A percentile compares a stretch with the other conserved stretches of the same genome.
Evolutionary conservation across 2,329 filamentous ascomycete species (phyloP).

Genomic region (Phaeosphaeriaceae sp.): DNA sequence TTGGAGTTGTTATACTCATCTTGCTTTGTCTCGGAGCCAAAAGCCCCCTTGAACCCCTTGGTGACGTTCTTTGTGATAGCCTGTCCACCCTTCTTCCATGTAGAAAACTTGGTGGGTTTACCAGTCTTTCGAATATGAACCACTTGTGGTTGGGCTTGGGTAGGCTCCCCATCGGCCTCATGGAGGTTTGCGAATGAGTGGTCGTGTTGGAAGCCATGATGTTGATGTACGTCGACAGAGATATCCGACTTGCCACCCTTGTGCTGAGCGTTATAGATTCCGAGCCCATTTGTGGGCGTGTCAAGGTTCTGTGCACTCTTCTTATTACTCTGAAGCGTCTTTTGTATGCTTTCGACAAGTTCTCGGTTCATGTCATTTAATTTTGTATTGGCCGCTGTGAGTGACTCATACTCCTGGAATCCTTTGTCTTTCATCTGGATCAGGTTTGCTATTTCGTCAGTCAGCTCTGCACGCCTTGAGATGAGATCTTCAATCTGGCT

Average conservation of each 20-base stretch:
- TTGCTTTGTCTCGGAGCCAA: slow-evolving; percentile 67
- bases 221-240: slow-evolving; percentile 50
- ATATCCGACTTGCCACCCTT: slow-evolving; percentile 48
- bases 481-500: slow-evolving; percentile 85
- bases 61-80: slow-evolving; percentile 92
- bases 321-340: slow-evolving; percentile 81
- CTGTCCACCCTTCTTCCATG: slow-evolving; percentile 97
- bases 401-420: slow-evolving; percentile 91
- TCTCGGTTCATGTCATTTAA: slow-evolving; percentile 95
- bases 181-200: slow-evolving; percentile 52
- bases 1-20: slow-evolving; percentile 60
- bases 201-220: slow-evolving; percentile 43
- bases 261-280: slow-evolving; percentile 60
- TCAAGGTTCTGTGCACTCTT: slow-evolving; percentile 56
- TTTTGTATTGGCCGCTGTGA: slow-evolving; percentile 93
- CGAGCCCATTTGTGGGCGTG: slow-evolving; percentile 62
- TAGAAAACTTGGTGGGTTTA: slow-evolving; percentile 95
- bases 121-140: slow-evolving; percentile 89
- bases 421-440: slow-evolving; percentile 89
- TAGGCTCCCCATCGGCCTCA: slow-evolving; percentile 70
- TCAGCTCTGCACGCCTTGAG: slow-evolving; percentile 79
- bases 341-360: slow-evolving; percentile 91
- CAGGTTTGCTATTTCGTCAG: slow-evolving; percentile 84
- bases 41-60: slow-evolving; percentile 92
- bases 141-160: slow-evolving; percentile 80